Evolutionary conservation across 176 grass and related monocot species (phyloP).

Genomic region (maize (Zea mays)): Zm-B73-REFERENCE-NAM-5.0 NC_050105.1:123574501-123575000

Average conservation of each 20-base stretch:
- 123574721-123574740: background rate
- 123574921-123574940: background rate
- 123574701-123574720: background rate
- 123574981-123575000: background rate
- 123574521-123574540: background rate
- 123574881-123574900: background rate
- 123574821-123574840: conserved; percentile 6
- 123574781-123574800: background rate
- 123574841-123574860: background rate
- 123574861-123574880: background rate
- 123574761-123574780: background rate
- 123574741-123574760: background rate
- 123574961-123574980: background rate
- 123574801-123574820: background rate
- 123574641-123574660: background rate
- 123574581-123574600: background rate
- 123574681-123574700: background rate
- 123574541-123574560: conserved; percentile 16
- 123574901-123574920: background rate
- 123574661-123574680: background rate
- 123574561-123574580: background rate
- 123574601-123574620: background rate
- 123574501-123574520: background rate
- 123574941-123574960: background rate
- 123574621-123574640: background rate